Percentiles rank a stretch among this genome's conserved stretches.
These are phyloP conservation scores for Malus hybrid DNA, from an alignment of 331 rosid species.

Conservation along the genomic window DNA sequence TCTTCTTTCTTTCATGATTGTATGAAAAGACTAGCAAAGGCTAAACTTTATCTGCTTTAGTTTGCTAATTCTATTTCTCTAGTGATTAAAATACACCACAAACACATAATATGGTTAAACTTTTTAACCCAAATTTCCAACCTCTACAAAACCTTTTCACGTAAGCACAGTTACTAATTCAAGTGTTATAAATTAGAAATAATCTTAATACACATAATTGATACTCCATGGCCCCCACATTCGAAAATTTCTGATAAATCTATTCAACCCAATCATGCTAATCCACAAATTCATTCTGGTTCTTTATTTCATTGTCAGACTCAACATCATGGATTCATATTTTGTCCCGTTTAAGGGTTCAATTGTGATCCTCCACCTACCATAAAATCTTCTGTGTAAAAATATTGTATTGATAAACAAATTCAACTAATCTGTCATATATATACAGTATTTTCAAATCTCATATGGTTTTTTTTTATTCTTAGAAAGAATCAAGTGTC, in stretches of 20 bases:
- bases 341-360: neutral
- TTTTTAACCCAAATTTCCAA: no score
- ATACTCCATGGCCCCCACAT: accelerated
- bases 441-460: neutral
- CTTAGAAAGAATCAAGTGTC: neutral
- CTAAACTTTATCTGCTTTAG: neutral
- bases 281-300: neutral
- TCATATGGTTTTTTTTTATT: neutral
- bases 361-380: neutral
- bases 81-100: neutral
- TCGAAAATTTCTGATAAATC: no score
- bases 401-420: neutral
- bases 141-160: no score
- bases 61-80: neutral
- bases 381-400: neutral
- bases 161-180: neutral
- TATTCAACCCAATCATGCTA: neutral
- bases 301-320: neutral
- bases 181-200: no score
- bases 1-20: neutral
- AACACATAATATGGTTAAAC: neutral
- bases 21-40: neutral
- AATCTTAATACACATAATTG: no score
- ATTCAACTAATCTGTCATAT: neutral
- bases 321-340: neutral